These are phyloP conservation scores for Echria macrotheca DNA, from an alignment of 495 filamentous ascomycete genomes.

Conservation along the genomic window DNA sequence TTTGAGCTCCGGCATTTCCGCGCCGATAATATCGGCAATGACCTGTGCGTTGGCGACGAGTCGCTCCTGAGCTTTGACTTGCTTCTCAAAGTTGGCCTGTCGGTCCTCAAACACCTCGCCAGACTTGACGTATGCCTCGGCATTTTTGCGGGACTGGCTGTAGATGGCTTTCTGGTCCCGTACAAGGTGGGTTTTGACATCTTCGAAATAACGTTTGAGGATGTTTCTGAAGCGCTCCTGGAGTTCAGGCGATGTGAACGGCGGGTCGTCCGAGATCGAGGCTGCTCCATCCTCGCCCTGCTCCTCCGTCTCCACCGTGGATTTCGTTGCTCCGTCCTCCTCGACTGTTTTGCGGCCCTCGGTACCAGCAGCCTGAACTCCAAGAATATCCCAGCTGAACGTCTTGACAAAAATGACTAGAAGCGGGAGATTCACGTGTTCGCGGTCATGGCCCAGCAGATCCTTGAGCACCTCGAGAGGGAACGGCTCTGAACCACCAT, in stretches of 20 bases:
- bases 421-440: slow-evolving; percentile 85
- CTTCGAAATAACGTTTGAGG: slow-evolving; percentile 84
- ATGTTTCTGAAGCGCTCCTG: slow-evolving; percentile 86
- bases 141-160: slow-evolving; percentile 83
- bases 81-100: slow-evolving; percentile 91
- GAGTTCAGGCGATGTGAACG: slow-evolving; percentile 67
- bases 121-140: slow-evolving; percentile 97
- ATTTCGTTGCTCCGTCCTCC: slow-evolving; percentile 70
- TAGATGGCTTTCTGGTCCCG: slow-evolving; percentile 83
- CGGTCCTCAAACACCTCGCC: slow-evolving; percentile 98
- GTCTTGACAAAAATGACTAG: slow-evolving; percentile 92
- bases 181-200: slow-evolving; percentile 82
- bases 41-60: slow-evolving; percentile 86
- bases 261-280: slow-evolving; percentile 54
- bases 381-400: slow-evolving; percentile 93
- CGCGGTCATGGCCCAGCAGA: slow-evolving; percentile 83
- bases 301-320: slow-evolving; percentile 40
- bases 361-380: slow-evolving; percentile 59
- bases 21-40: slow-evolving; percentile 78
- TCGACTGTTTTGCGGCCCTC: slow-evolving; percentile 81
- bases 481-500: slow-evolving; percentile 72
- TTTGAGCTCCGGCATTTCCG: slow-evolving; percentile 91
- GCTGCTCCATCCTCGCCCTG: slow-evolving; percentile 40
- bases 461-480: slow-evolving; percentile 96
- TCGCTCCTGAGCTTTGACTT: slow-evolving; percentile 84